A percentile compares a stretch with the other conserved stretches of the same genome.
phyloP scores from a whole-genome alignment of 148 eudicot genomes.

The Bassia scoparia region DNA sequence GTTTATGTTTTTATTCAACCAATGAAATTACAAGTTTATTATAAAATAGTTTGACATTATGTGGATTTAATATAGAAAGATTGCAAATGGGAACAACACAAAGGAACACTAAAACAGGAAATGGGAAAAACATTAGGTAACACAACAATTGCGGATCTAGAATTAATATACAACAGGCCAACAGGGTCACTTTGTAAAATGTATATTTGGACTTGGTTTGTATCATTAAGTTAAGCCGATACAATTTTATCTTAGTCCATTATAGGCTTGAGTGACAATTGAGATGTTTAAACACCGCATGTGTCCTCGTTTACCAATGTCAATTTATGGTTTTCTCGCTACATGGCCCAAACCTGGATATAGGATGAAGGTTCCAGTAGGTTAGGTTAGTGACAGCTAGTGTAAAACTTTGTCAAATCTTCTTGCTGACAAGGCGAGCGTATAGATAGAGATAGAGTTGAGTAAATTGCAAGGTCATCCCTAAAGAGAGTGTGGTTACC shows the following conservation, averaged over 20 bases:
- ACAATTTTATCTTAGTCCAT: not conserved
- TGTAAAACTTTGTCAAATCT: not conserved
- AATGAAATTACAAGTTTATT: not conserved
- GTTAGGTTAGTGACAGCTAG: too few relatives aligned
- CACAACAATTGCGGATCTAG: not conserved
- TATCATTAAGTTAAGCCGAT: not conserved
- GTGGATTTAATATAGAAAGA: not conserved
- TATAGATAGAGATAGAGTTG: not conserved
- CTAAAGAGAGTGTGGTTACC: not conserved
- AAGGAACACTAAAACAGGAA: not conserved
- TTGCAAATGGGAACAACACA: constrained; percentile 1
- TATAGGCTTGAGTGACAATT: not conserved
- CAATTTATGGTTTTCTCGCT: not conserved
- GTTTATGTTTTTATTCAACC: not conserved
- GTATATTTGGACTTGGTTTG: not conserved
- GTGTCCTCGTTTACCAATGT: not conserved
- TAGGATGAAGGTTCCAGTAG: too few relatives aligned
- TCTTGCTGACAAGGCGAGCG: not conserved
- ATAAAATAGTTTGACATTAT: not conserved
- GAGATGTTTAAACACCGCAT: not conserved
- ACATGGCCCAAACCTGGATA: not conserved
- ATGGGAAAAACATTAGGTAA: not conserved
- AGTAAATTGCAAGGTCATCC: not conserved
- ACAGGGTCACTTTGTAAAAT: not conserved
- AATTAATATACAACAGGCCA: not conserved